A percentile compares a stretch with the other conserved stretches of the same genome.
phyloP scores from a whole-genome alignment of 176 grass and related monocot genomes.

The Saccharum officinarum region DNA sequence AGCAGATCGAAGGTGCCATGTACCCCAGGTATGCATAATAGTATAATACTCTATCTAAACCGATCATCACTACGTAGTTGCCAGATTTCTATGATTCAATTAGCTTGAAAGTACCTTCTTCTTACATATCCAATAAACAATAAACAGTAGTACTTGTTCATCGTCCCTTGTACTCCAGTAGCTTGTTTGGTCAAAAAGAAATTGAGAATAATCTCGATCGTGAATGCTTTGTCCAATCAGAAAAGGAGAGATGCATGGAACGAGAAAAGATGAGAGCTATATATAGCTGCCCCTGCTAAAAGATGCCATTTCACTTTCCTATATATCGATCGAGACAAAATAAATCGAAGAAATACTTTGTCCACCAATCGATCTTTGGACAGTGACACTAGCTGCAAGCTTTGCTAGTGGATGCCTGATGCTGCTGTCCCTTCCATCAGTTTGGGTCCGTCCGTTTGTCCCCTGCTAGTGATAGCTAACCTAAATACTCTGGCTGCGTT shows the following conservation, averaged over 20 bases:
- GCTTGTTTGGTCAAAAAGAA: background rate
- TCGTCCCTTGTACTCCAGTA: no score
- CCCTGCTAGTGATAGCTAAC: background rate
- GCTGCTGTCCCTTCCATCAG: background rate
- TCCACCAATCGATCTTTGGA: background rate
- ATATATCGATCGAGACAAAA: background rate
- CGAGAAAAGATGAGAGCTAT: no score
- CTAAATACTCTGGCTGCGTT: no score
- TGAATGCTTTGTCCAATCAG: background rate
- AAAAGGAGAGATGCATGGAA: background rate
- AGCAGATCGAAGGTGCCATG: slow-evolving; percentile 42
- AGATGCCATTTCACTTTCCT: background rate
- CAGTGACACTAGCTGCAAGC: slow-evolving; percentile 15
- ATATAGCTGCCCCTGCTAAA: no score
- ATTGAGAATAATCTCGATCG: background rate
- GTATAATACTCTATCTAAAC: background rate
- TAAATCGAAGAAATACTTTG: background rate
- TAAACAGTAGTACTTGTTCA: no score
- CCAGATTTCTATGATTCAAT: no score
- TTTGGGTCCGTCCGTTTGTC: background rate
- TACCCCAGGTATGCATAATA: slow-evolving; percentile 19
- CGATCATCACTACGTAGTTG: no score
- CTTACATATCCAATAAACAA: no score
- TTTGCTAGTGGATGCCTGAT: background rate
- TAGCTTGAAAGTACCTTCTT: no score